Percentiles rank a stretch among this genome's conserved stretches.
These are phyloP conservation scores for Croton setiger DNA, from an alignment of 441 rosid species.

Conservation along the genomic window DNA sequence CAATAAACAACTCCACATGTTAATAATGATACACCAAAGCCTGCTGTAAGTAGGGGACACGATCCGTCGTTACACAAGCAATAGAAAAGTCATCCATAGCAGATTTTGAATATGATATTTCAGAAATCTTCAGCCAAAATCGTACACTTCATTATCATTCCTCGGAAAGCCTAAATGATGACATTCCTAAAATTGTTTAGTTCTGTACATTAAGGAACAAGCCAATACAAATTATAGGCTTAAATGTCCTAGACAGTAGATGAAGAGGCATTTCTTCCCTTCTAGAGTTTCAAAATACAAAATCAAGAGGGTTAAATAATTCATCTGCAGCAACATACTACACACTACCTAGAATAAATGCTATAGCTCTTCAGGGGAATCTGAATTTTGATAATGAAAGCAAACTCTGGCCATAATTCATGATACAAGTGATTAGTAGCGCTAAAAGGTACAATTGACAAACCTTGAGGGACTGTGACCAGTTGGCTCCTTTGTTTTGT, in stretches of 20 bases:
- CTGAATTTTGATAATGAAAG: conserved; percentile 8
- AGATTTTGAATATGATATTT: not conserved
- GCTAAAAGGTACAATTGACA: conserved; percentile 3
- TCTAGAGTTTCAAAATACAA: not conserved
- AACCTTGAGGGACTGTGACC: conserved; percentile 1
- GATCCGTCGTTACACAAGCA: too few species aligned
- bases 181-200: not conserved
- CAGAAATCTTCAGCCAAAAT: not conserved
- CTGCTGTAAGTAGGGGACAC: too few species aligned
- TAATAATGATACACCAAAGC: too few species aligned
- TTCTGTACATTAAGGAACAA: conserved; percentile 14
- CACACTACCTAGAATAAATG: conserved; percentile 1
- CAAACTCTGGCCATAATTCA: not conserved
- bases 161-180: not conserved
- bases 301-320: not conserved
- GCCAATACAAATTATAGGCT: conserved; percentile 10
- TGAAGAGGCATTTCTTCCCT: conserved; percentile 8
- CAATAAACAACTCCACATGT: too few species aligned
- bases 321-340: conserved; percentile 15
- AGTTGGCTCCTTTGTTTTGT: not conserved
- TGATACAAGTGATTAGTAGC: conserved; percentile 3
- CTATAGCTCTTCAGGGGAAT: conserved; percentile 15
- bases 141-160: not conserved
- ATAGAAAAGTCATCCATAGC: not conserved
- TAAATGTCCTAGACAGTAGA: not conserved